Evolutionary conservation across 495 filamentous ascomycete species (phyloP), one percentile per base, ranked within the genome.

Genomic region (Arthonia radiata): DNA sequence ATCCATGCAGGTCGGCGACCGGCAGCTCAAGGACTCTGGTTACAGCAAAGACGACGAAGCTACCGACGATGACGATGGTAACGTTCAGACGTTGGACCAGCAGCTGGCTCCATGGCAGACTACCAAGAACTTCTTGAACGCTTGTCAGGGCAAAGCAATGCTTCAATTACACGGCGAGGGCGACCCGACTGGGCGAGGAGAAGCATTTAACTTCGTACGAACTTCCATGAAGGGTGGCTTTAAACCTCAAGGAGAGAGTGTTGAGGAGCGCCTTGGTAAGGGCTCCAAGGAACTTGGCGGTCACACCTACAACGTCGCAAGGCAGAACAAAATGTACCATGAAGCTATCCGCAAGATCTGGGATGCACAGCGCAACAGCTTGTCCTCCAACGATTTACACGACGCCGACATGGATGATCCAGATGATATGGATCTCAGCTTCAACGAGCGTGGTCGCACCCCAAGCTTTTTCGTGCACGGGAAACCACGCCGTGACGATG

Each of bases 141-240:
- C 86, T 9, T 82, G 80, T 15, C 67, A 80, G 37, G 78, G 80
- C 16, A 99, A 99, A 44, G 86, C 86, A 5, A 99, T 99, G 86
- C 61, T 99, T 24, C 67, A 75, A 31, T 65, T 99, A 6, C 77
- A 93, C 38, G 86, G 86, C 11, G 71, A 82, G 34, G 86, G 89
- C 17, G 86, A 99, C 42, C 86, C 86, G n/a, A 86, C 81, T 5
- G 78, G 81, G 7, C 74, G 78, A 36, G 86, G 86, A 2, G 69
- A 90, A 30, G 86, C 77, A 2, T 83, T 93, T 53, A 92, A 72
- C 43, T 91, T 93, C 44, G 72, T 99, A 37, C 76, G 81, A 39
- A 92, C 79, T 0, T 89, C 77, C 8, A 99, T 99, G 86, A 99
- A 99, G 46, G 86, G 86, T 25, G 86, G 86, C 2, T 99, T 86